Base-by-base conservation (phyloP, 176 grass and related monocot species). In the Otatea glauca region DNA sequence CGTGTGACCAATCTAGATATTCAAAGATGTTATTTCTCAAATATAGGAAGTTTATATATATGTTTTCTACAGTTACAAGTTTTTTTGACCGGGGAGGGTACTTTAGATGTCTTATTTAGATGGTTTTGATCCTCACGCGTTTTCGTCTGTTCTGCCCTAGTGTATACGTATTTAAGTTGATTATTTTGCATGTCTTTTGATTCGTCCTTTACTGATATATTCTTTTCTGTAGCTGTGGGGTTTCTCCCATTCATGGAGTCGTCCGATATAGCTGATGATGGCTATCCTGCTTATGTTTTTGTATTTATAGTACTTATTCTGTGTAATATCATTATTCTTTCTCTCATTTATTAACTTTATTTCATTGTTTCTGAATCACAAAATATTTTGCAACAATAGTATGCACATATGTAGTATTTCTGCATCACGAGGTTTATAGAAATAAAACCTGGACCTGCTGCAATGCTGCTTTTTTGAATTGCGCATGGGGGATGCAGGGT, bases 201-300 rank as follows among this genome's bases (percentile, higher is more conserved):
- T n/a, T 62, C 56, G 0, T 2, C 27, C 0, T n/a, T 20, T 3
- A 53, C 15, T 65, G 56, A 74, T 7, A 21, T 79, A 4, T 80
- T 48, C 25, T 65, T 54, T 64, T 74, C 60, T 73, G 25, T 76
- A 86, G 84, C 47, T 80, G 47, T 86, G 84, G 84, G 76, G 76
- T 44, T 86, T 86, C 58, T 65, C 76, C 9, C 77, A 86, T 65
- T 86, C 84, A 42, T 54, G 76, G 84, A 63, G 34, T 42, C 23
- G 76, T 54, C 41, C 35, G 5, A 54, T 24, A 44, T 80, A 80
- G 60, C 14, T 42, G 68, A 44, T 21, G 42, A 39, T 65, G 18
- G 34, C 2, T 64, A 27, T 20, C 2, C 17, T 42, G 11, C 3
- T 34, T 49, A 34, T 54, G 3, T 27, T 43, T 1, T 43, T 44